Evolutionary conservation across 1,139 yeast genomes (phyloP).

Genomic region (Yamadazyma diospyri): DNA sequence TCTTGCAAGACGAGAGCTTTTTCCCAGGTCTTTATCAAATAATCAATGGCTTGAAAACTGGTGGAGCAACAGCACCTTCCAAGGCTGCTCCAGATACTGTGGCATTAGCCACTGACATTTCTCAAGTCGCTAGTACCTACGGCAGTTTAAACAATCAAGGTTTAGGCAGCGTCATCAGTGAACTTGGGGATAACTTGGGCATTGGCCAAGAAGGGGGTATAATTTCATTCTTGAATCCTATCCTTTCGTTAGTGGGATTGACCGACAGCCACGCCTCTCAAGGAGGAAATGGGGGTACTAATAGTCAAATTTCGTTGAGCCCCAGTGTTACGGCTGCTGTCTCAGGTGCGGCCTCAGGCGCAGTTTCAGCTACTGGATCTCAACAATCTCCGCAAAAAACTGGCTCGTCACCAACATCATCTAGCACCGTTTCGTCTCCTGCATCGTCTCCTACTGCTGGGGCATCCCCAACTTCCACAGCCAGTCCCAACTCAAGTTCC

Average conservation of each 20-base stretch:
- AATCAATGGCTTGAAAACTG: constrained; percentile 18
- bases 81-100: constrained; percentile 11
- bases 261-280: constrained; percentile 9
- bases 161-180: constrained; percentile 11
- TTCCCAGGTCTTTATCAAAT: constrained; percentile 23
- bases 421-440: constrained; percentile 8
- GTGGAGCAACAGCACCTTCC: constrained; percentile 16
- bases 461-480: constrained; percentile 2
- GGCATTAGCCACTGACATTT: constrained; percentile 11
- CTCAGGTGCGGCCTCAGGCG: constrained; percentile 8
- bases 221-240: constrained; percentile 15
- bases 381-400: constrained; percentile 1
- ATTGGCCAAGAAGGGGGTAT: constrained; percentile 16
- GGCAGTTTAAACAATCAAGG: constrained; percentile 11
- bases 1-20: constrained; percentile 25
- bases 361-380: constrained; percentile 6
- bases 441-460: constrained; percentile 6
- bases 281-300: constrained; percentile 7
- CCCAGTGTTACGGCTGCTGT: constrained; percentile 8
- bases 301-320: constrained; percentile 6
- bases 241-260: constrained; percentile 13
- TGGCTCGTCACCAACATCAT: not conserved
- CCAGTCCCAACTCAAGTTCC: constrained; percentile 3
- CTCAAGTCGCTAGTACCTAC: constrained; percentile 10
- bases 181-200: constrained; percentile 12